phyloP scores from a whole-genome alignment of 441 rosid species.

The Pelargonium myrrhifolium region DNA sequence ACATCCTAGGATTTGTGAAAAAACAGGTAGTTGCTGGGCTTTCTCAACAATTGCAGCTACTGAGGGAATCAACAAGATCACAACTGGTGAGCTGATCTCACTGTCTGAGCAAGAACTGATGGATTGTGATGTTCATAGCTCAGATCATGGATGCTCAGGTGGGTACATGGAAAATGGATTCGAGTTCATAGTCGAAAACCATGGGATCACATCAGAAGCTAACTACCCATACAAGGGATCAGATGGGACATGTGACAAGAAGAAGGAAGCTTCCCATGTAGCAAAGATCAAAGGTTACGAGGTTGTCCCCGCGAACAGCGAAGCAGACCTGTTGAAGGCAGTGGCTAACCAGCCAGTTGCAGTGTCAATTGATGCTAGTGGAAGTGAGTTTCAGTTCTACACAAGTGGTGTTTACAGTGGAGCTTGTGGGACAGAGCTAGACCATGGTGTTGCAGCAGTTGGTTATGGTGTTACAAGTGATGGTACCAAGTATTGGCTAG shows the following conservation, averaged over 20 bases:
- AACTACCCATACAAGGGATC: slow-evolving; percentile 24
- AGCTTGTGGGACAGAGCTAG: slow-evolving; percentile 17
- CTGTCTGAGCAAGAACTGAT: slow-evolving; percentile 31
- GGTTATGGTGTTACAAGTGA: slow-evolving; percentile 18
- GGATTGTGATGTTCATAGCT: slow-evolving; percentile 19
- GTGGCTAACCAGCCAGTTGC: slow-evolving; percentile 69
- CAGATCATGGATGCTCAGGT: slow-evolving; percentile 19
- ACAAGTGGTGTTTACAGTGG: slow-evolving; percentile 18
- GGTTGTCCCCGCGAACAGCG: slow-evolving; percentile 55
- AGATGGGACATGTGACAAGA: slow-evolving; percentile 18
- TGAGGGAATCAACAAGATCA: slow-evolving; percentile 25
- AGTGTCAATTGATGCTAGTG: slow-evolving; percentile 79
- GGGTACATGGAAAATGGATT: slow-evolving; percentile 24
- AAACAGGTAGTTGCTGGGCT: slow-evolving; percentile 41
- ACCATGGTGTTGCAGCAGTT: slow-evolving; percentile 18
- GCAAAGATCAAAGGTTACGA: slow-evolving; percentile 61
- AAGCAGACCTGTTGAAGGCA: slow-evolving; percentile 57
- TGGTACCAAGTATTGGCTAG: slow-evolving; percentile 26
- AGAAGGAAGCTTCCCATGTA: slow-evolving; percentile 74
- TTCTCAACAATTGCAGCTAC: slow-evolving; percentile 36
- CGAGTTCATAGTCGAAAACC: slow-evolving; percentile 18
- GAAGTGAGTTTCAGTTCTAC: slow-evolving; percentile 70
- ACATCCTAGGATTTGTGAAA: background rate
- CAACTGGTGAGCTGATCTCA: slow-evolving; percentile 19
- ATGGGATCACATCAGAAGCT: slow-evolving; percentile 19